A percentile compares a stretch with the other conserved stretches of the same genome.
Conservation (phyloP, 108 stramenopile species). For the Chaetoceros muelleri region DNA sequence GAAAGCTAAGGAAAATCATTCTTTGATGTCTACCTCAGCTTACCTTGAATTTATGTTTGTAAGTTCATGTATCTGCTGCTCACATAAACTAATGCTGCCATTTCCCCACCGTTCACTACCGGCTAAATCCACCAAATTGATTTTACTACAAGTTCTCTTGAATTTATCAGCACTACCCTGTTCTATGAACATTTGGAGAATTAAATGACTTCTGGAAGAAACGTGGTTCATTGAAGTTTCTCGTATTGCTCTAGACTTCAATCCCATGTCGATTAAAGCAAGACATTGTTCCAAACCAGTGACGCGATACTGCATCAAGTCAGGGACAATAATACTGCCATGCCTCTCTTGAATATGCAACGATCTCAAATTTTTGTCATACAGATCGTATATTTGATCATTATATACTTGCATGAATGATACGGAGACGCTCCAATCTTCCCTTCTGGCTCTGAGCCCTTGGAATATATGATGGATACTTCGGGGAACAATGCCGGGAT, state of each 20-base stretch:
- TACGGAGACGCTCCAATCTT: neutral
- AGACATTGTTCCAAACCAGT: neutral
- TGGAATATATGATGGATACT: neutral
- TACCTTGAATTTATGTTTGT: slow-evolving; percentile 99
- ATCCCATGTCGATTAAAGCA: neutral
- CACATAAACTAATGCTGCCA: slow-evolving; percentile 52
- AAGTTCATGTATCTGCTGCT: slow-evolving; percentile 84
- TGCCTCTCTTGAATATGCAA: neutral
- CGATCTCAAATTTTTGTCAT: neutral
- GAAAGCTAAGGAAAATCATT: no score
- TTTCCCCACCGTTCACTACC: slow-evolving; percentile 78
- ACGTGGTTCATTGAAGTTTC: neutral
- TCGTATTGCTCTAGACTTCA: neutral
- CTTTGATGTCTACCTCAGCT: no score
- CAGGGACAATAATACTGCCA: neutral
- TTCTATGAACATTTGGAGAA: neutral
- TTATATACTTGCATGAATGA: neutral
- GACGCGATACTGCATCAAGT: neutral
- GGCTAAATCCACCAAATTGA: slow-evolving; percentile 87
- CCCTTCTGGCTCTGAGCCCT: neutral
- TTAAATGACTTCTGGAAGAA: neutral
- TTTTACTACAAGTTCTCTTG: slow-evolving; percentile 16
- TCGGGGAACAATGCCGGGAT: neutral
- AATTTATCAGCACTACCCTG: neutral
- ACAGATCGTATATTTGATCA: neutral